Evolutionary conservation across 2,329 filamentous ascomycete species (phyloP), one percentile per base, ranked within the genome.

Genomic region (Epichloe uncinata): DNA sequence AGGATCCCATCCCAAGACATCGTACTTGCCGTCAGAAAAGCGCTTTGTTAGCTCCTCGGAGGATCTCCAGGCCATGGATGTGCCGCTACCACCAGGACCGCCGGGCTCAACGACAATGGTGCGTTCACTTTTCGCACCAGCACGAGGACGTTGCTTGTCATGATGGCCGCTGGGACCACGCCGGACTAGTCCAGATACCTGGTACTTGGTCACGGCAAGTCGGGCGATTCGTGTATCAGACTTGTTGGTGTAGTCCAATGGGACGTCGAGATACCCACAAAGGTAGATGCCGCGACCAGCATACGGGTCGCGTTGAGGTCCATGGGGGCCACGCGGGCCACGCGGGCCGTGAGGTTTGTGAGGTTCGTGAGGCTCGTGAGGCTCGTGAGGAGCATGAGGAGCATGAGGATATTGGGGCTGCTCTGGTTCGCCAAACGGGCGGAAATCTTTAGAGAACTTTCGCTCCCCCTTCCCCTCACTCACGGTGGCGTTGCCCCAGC

Each of bases 1-100:
- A n/a, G 74, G 74, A 47, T 78, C 74, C 68, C 72, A 77, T 16
- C 73, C 72, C 13, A 78, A 58, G 5, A 76, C 68, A 51, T 76
- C 73, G 20, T 68, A 72, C 20, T 61, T 57, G 20, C 67, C 63
- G 34, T 66, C 66, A 50, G 70, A 72, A 12, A 75, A 58, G 3
- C 69, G 67, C 49, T 66, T 56, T 4, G 69, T 67, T 36, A 71
- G 52, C 0, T 53, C 48, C 50, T 73, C 66, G 3, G 63, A 66
- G 0, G 53, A 54, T 5, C 63, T 55, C 69, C 69, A 74, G 3
- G 61, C 64, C 38, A 69, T 69, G 0, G 50, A 59, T 0, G 69
- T 73, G 3, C 73, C 73, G 53, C 70, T 73, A 13, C 69, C 73
- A 1, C 73, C 73, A 0, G 73, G 73, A 9, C 73, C 73, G 42